Evolutionary conservation across 805 yeast genomes (phyloP), one percentile per base, ranked within the genome.

Genomic region (Starmerella etchellsii): DNA sequence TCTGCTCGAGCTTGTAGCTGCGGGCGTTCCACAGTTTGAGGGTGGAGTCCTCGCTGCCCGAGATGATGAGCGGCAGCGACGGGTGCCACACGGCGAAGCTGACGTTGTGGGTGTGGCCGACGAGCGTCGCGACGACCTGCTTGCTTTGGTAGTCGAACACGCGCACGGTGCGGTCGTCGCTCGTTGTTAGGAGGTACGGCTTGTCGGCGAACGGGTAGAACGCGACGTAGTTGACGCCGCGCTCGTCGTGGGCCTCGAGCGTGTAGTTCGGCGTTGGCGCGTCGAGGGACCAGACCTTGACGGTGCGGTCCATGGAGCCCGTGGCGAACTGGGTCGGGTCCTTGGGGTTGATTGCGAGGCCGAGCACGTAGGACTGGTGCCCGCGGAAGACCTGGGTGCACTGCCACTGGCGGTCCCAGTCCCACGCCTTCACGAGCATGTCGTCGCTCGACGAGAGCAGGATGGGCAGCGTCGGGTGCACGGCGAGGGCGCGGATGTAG

Each of bases 131-230:
- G 36, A 91, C 94, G 58, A 91, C 79, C 6, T 94, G 76, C 66
- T 91, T 91, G 32, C 96, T 84, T 70, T 91, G 99, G 58, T 91
- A 91, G 63, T 87, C 97, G 95, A 95, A 88, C 38, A 87, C 70
- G 55, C 81, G 81, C 49, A 85, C 76, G 2, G 95, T 78, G 50
- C 77, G 73, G 63, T 88, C 96, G 64, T 87, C 97, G 16, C 94
- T 80, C 4, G 94, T 68, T 2, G 96, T 87, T 50, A 87, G 78
- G 52, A 91, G 67, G 59, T 91, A 91, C 37, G 99, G 99, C 64
- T 91, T 91, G 65, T 91, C 99, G 44, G 94, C 81, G 52, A 83
- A 85, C 23, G 97, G 98, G 60, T 91, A 91, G 63, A 88, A 91
- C 61, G 88, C 96, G 44, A 91, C 96, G 60, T 74, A 88, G 63